Conservation (phyloP, 2,329 filamentous ascomycete genomes). For the Sporothrix pallida region DNA sequence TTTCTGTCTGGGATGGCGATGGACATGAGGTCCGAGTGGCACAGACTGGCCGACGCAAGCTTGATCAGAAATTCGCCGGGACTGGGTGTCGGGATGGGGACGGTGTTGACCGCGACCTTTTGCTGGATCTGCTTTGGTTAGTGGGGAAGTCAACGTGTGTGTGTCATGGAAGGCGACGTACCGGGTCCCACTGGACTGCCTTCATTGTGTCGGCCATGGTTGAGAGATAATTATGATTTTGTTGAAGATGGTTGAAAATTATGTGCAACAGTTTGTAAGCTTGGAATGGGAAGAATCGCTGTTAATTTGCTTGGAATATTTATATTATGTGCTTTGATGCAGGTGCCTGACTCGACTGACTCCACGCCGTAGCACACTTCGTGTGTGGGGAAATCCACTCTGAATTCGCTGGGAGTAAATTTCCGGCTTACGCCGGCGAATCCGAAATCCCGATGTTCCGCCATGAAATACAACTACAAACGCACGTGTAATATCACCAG, state of each 20-base stretch:
- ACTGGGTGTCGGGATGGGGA: constrained; percentile 51
- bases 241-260: neutral
- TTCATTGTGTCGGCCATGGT: constrained; percentile 33
- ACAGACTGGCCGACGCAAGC: constrained; percentile 46
- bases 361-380: neutral
- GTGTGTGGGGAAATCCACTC: neutral
- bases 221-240: no score
- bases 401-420: neutral
- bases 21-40: constrained; percentile 44
- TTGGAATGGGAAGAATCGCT: neutral
- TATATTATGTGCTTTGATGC: neutral
- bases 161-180: neutral
- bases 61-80: constrained; percentile 50
- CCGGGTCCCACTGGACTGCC: constrained; percentile 37
- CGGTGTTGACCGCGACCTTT: constrained; percentile 44
- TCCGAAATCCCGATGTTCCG: neutral
- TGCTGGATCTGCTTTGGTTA: neutral
- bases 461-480: neutral
- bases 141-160: no score
- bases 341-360: neutral
- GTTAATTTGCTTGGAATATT: neutral
- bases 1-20: constrained; percentile 37
- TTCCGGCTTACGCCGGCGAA: neutral
- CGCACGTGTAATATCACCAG: no score
- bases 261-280: no score